Percentiles rank a stretch among this genome's conserved stretches.
Evolutionary conservation across 345 rosid genomes (phyloP).

Genomic region (Bruguiera gymnorhiza): DNA sequence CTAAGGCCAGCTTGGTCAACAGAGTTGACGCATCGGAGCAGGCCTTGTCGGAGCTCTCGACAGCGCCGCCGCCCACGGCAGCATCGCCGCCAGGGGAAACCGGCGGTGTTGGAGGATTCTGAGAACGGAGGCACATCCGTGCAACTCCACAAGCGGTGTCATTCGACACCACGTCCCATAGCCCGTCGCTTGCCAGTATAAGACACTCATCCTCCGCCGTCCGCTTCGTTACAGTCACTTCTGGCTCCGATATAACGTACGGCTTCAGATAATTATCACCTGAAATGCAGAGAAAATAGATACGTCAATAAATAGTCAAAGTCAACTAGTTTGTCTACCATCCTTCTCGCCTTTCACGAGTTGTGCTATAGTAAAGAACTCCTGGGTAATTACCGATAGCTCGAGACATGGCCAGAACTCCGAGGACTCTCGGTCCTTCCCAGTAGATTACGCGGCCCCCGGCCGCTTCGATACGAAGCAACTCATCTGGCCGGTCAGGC

Average conservation of each 20-base stretch:
- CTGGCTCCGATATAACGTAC: slow-evolving; percentile 79
- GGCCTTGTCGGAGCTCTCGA: slow-evolving; percentile 51
- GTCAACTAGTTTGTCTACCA: no score
- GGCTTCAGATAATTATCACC: slow-evolving; percentile 92
- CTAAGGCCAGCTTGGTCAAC: slow-evolving; percentile 82
- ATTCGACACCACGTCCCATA: slow-evolving; percentile 93
- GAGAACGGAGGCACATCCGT: slow-evolving; percentile 53
- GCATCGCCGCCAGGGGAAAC: slow-evolving; percentile 23
- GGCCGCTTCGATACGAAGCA: slow-evolving; percentile 58
- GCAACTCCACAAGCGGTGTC: slow-evolving; percentile 74
- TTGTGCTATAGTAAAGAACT: background rate
- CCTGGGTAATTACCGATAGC: slow-evolving; percentile 53
- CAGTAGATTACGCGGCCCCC: slow-evolving; percentile 88
- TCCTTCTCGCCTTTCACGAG: no score
- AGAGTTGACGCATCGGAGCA: slow-evolving; percentile 71
- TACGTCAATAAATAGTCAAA: background rate
- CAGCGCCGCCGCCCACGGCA: slow-evolving; percentile 16
- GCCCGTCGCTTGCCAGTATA: slow-evolving; percentile 76
- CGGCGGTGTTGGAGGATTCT: slow-evolving; percentile 20
- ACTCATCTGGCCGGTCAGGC: slow-evolving; percentile 93
- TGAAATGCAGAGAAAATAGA: background rate
- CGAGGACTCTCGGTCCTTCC: slow-evolving; percentile 83
- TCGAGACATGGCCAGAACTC: slow-evolving; percentile 88
- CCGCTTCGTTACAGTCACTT: slow-evolving; percentile 62
- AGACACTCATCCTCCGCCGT: slow-evolving; percentile 70